Evolutionary conservation across 805 yeast species (phyloP).

Genomic region (Grigorovia humatica): DNA sequence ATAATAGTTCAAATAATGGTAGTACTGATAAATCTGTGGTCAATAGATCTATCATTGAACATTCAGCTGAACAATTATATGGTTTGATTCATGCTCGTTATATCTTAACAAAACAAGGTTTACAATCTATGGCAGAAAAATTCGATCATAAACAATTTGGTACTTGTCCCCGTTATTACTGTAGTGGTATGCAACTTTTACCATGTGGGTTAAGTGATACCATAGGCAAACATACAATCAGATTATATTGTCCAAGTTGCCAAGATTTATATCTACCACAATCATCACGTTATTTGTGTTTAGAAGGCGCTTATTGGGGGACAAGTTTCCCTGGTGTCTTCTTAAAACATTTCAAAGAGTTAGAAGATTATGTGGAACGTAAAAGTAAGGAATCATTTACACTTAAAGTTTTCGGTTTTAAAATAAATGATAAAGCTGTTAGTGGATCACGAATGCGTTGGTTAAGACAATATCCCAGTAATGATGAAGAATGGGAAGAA

Average conservation of each 20-base stretch:
- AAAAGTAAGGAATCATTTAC: conserved; percentile 47
- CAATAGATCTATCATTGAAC: conserved; percentile 60
- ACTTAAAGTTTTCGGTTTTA: conserved; percentile 80
- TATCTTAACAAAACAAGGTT: conserved; percentile 80
- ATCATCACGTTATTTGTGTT: conserved; percentile 72
- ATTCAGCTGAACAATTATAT: conserved; percentile 83
- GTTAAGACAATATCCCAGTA: conserved; percentile 71
- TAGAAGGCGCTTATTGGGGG: conserved; percentile 97
- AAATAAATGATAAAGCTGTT: conserved; percentile 57
- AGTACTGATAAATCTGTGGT: conserved; percentile 31
- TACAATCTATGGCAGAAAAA: conserved; percentile 87
- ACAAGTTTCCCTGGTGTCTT: conserved; percentile 91
- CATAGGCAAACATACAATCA: conserved; percentile 84
- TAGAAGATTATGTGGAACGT: conserved; percentile 62
- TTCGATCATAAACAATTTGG: conserved; percentile 87
- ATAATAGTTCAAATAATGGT: conserved; percentile 6
- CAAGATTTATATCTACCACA: conserved; percentile 83
- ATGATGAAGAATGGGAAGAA: conserved; percentile 51
- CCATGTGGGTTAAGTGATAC: conserved; percentile 89
- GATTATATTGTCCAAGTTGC: conserved; percentile 91
- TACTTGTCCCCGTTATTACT: conserved; percentile 77
- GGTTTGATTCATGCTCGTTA: conserved; percentile 92
- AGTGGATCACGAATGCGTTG: conserved; percentile 95
- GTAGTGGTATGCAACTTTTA: conserved; percentile 80
- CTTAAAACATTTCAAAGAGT: conserved; percentile 83